Base-by-base conservation (phyloP, 2,329 filamentous ascomycete species). In the Sclerotinia glacialis region DNA sequence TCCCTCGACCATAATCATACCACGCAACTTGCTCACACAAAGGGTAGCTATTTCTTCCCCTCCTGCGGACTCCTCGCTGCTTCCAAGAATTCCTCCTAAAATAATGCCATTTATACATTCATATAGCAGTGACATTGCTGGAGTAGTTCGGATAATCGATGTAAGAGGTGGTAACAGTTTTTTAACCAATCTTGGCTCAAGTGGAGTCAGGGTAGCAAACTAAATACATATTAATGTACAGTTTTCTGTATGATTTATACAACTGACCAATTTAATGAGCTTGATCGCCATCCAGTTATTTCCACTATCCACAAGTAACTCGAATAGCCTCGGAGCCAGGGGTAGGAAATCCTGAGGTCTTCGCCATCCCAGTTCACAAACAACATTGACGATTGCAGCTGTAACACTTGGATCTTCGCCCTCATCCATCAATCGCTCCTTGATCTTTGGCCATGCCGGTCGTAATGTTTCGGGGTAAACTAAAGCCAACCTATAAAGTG, bases 221-320 rank as follows among this genome's bases (percentile, higher is more conserved):
- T 96, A 58, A 74, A 1, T 78, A 56, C 76, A 79, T 42, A 56
- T 74, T 49, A 73, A 56, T 47, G 92, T 92, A 82, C 96, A 96
- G 87, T 93, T 75, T 0, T 40, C 77, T 42, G 5, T 79, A 67
- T 64, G 28, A 23, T 23, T 65, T 44, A 12, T 28, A 18, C 40
- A 47, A 80, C 86, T 72, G 78, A 94, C 92, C 70, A 99, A 84
- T 79, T 99, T 99, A 77, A 99, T 98, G 69, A 99, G 86, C 78
- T 99, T 99, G 77, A 99, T 99, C 67, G 93, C 93, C 94, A 99
- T 98, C 95, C 95, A 99, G 78, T 99, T 99, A 78, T 99, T 98
- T 47, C 90, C 90, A 66, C 93, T 89, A 68, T 96, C 90, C 16
- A 97, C 93, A 34, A 99, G 81, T 23, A 99, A 83, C 76, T 97